Conservation (phyloP, 1,139 yeast species). For the Casaregolazyma suthepensis region DNA sequence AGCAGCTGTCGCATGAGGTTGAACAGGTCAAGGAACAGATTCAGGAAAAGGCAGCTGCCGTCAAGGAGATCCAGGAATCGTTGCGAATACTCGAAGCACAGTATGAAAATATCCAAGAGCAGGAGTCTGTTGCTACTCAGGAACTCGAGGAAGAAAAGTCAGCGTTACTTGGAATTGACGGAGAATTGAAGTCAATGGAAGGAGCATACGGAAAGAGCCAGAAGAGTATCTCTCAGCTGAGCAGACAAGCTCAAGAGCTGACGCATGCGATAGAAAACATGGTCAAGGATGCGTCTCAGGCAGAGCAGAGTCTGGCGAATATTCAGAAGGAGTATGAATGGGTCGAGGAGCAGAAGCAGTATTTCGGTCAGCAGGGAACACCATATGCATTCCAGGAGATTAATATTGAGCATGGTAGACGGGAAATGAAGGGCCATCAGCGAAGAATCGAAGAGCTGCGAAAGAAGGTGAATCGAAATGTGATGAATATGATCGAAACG, state of each 20-base stretch:
- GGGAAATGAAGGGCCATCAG: conserved; percentile 50
- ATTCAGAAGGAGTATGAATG: conserved; percentile 59
- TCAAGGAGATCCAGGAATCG: conserved; percentile 40
- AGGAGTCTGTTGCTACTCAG: conserved; percentile 30
- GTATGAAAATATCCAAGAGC: conserved; percentile 22
- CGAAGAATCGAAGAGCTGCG: conserved; percentile 67
- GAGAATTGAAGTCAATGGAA: conserved; percentile 66
- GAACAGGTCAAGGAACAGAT: conserved; percentile 40
- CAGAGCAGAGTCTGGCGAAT: conserved; percentile 42
- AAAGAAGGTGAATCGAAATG: conserved; percentile 78
- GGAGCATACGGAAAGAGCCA: conserved; percentile 47
- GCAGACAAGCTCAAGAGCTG: conserved; percentile 53
- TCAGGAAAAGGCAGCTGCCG: conserved; percentile 31
- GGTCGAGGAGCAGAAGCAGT: conserved; percentile 61
- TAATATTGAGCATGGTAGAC: conserved; percentile 56
- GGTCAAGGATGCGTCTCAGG: conserved; percentile 34
- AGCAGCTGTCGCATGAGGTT: conserved; percentile 59
- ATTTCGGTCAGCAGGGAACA: conserved; percentile 34
- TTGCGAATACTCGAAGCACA: conserved; percentile 19
- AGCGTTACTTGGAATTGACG: conserved; percentile 63
- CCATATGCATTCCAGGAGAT: conserved; percentile 42
- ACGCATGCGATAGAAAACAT: conserved; percentile 61
- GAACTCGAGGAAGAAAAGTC: conserved; percentile 57
- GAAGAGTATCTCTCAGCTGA: conserved; percentile 44
- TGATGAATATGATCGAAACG: conserved; percentile 90